Evolutionary conservation across 2,329 filamentous ascomycete genomes (phyloP), one percentile per base, ranked within the genome.

Genomic region (Neospermospora avenae): DNA sequence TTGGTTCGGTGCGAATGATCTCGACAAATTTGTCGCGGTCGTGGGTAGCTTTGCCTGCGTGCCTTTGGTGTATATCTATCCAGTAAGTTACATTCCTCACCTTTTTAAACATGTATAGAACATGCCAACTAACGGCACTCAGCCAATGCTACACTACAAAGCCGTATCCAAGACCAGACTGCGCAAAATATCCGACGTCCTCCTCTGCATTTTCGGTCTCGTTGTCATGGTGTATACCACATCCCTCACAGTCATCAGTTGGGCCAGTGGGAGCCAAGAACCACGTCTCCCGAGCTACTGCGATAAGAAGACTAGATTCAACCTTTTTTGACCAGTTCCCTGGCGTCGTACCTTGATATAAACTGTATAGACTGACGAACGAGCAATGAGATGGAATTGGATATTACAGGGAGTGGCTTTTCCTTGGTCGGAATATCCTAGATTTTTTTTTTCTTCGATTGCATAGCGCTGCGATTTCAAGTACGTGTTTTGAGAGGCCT

Each of bases 11-110:
- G 93, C 95, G 3, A 90, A 91, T 67, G 88, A 98, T 75, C 78
- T 99, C 57, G 95, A 99, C 78, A 98, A 98, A 76, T 99, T 99
- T 74, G 96, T 99, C 34, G 89, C 92, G 22, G 81, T 99, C 41
- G 93, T 99, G 20, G 95, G 95, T 66, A 96, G 93, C 75, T 99
- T 99, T 79, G 95, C 95, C 63, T 99, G 95, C 73, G 95, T 99
- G 68, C 95, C 95, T 46, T 79, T 99, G 60, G 95, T 98, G 63
- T 98, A 96, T 72, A 96, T 99, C 57, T 99, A 99, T 73, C 96
- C 95, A 66, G 93, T 97, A 82, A 82, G 91, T 56, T 10, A 31
- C 28, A 31, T 31, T 31, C 28, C 28, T 31, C 11, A 6, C n/a
- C 25, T 18, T 7, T 14, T 7, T 31, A 14, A 14, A 16, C 11